Conservation (phyloP, 148 eudicot genomes). For the Suaeda aralocaspica region DNA sequence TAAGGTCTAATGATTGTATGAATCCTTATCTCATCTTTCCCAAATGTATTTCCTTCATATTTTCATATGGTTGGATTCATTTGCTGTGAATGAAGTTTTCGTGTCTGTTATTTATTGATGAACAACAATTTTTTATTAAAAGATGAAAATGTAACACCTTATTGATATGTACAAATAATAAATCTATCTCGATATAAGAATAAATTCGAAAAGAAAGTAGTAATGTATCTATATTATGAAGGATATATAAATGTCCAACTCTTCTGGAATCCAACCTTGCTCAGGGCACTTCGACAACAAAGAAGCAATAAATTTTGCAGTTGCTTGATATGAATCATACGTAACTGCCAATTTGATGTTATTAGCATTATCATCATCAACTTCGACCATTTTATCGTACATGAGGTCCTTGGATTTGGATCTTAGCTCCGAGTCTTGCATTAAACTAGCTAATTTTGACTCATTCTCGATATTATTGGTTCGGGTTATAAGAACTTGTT, state of each 20-base stretch:
- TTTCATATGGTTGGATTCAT: too few relatives aligned
- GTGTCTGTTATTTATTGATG: too few relatives aligned
- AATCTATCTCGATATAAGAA: too few relatives aligned
- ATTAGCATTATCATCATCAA: not conserved
- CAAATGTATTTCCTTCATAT: too few relatives aligned
- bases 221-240: constrained; percentile 21
- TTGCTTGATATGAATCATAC: constrained; percentile 25
- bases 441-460: not conserved
- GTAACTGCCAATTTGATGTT: not conserved
- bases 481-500: not conserved
- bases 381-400: not conserved
- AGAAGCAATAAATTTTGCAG: constrained; percentile 23
- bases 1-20: too few relatives aligned
- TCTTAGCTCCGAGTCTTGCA: constrained; percentile 14
- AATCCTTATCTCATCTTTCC: too few relatives aligned
- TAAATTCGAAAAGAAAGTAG: too few relatives aligned
- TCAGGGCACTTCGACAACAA: constrained; percentile 18
- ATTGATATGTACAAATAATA: too few relatives aligned
- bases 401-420: not conserved
- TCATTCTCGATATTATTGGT: not conserved
- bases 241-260: constrained; percentile 28
- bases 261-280: constrained; percentile 21
- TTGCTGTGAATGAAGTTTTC: too few relatives aligned
- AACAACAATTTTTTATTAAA: too few relatives aligned
- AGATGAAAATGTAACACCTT: too few relatives aligned